Percentiles rank a stretch among this genome's conserved stretches.
phyloP scores from a whole-genome alignment of 306 rosid species.

The Casuarina equisetifolia region DNA sequence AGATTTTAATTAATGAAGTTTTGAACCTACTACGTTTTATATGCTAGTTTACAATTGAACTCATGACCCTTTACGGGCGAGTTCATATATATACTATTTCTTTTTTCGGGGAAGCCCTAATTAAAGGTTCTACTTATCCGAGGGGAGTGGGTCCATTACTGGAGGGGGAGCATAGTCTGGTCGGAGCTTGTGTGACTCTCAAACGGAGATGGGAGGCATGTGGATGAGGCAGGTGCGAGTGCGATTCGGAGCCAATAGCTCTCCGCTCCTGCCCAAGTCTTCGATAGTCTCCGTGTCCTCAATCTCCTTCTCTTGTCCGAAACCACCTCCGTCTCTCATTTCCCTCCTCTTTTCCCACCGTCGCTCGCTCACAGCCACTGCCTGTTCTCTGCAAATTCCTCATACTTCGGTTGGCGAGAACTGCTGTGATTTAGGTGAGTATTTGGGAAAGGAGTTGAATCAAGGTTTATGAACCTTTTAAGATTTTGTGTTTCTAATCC shows the following conservation, averaged over 20 bases:
- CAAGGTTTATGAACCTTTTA: not conserved
- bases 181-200: too few relatives aligned
- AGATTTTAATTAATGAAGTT: too few relatives aligned
- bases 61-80: too few relatives aligned
- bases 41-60: too few relatives aligned
- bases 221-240: slow-evolving; percentile 57
- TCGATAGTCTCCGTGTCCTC: slow-evolving; percentile 24
- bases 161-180: too few relatives aligned
- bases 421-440: slow-evolving; percentile 42
- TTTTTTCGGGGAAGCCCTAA: too few relatives aligned
- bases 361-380: slow-evolving; percentile 41
- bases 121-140: too few relatives aligned
- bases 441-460: too few relatives aligned
- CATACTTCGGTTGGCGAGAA: slow-evolving; percentile 27
- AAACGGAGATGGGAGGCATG: not conserved
- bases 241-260: slow-evolving; percentile 16
- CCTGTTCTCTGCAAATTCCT: slow-evolving; percentile 29
- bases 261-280: slow-evolving; percentile 24
- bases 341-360: slow-evolving; percentile 33
- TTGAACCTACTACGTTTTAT: too few relatives aligned
- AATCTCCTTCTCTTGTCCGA: slow-evolving; percentile 27
- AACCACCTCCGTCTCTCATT: slow-evolving; percentile 26
- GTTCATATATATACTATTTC: too few relatives aligned
- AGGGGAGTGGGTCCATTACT: too few relatives aligned
- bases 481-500: not conserved